These are phyloP conservation scores for Linnemannia exigua DNA, from an alignment of 192 early-diverging fungal species.

Conservation along the genomic window DNA sequence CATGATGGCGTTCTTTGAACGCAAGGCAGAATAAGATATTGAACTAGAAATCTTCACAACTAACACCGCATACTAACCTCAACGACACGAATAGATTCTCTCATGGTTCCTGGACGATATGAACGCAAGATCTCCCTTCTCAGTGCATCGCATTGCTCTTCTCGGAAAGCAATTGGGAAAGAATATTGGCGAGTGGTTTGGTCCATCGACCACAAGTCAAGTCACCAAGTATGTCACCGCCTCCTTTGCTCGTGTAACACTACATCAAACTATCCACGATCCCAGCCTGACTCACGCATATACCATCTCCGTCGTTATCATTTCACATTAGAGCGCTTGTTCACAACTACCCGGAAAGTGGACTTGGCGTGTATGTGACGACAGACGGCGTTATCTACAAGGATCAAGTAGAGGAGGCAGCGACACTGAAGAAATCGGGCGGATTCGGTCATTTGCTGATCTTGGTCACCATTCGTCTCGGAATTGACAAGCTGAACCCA, in stretches of 20 bases:
- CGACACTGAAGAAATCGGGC: constrained; percentile 54
- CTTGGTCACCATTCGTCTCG: constrained; percentile 89
- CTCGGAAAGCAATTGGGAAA: constrained; percentile 88
- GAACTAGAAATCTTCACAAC: not conserved
- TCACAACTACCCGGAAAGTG: constrained; percentile 65
- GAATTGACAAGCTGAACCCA: constrained; percentile 91
- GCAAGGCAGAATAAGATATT: too few species aligned
- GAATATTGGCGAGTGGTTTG: constrained; percentile 98
- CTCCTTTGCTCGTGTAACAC: constrained; percentile 5
- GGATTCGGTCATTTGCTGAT: constrained; percentile 82
- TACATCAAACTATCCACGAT: not conserved
- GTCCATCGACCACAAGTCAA: constrained; percentile 89
- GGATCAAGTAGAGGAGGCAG: constrained; percentile 72
- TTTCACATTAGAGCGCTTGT: constrained; percentile 66
- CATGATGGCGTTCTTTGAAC: not conserved
- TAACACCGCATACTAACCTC: not conserved
- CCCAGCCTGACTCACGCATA: not conserved
- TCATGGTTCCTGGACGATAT: constrained; percentile 88
- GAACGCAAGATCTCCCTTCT: constrained; percentile 78
- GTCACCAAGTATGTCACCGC: constrained; percentile 73
- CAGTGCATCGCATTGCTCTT: constrained; percentile 93
- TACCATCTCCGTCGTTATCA: not conserved
- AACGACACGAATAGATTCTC: constrained; percentile 67
- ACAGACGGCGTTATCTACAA: constrained; percentile 89
- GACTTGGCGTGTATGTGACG: constrained; percentile 81